Conservation (phyloP, 1,284 basidiomycete genomes). For the Rhodotorula mucilaginosa region DNA sequence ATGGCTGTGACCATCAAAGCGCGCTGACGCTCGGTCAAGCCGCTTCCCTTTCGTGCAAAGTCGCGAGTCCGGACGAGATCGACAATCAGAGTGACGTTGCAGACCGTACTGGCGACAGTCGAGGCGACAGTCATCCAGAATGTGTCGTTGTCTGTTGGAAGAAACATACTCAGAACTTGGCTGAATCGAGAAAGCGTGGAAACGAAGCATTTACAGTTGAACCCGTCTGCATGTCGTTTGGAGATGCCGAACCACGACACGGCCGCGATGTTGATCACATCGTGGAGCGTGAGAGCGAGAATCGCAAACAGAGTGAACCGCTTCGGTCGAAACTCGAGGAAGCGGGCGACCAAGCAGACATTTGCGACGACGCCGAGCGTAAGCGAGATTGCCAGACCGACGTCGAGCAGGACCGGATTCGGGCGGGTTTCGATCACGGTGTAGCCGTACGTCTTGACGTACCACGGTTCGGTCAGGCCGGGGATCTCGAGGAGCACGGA, state of each 20-base stretch:
- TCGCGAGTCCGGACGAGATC: slow-evolving; percentile 64
- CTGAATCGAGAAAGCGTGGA: too few species aligned
- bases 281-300: slow-evolving; percentile 60
- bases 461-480: slow-evolving; percentile 60
- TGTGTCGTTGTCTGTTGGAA: slow-evolving; percentile 54
- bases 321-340: slow-evolving; percentile 55
- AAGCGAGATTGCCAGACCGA: slow-evolving; percentile 67
- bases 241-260: slow-evolving; percentile 65
- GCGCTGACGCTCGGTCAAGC: slow-evolving; percentile 74
- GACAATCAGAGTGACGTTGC: slow-evolving; percentile 66
- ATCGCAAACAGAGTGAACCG: slow-evolving; percentile 54
- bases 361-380: slow-evolving; percentile 68
- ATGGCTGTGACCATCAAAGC: slow-evolving; percentile 73
- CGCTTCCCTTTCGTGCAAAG: slow-evolving; percentile 68
- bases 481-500: slow-evolving; percentile 65
- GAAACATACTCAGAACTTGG: too few species aligned
- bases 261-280: slow-evolving; percentile 65
- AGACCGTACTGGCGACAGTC: slow-evolving; percentile 64
- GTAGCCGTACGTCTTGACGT: slow-evolving; percentile 47
- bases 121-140: slow-evolving; percentile 80
- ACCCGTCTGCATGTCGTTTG: slow-evolving; percentile 62
- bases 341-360: slow-evolving; percentile 64
- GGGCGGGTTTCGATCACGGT: slow-evolving; percentile 55
- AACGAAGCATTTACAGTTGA: slow-evolving; percentile 35
- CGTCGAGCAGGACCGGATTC: slow-evolving; percentile 61